Base-by-base conservation (phyloP, 805 yeast genomes). In the Metschnikowia sp. region DNA sequence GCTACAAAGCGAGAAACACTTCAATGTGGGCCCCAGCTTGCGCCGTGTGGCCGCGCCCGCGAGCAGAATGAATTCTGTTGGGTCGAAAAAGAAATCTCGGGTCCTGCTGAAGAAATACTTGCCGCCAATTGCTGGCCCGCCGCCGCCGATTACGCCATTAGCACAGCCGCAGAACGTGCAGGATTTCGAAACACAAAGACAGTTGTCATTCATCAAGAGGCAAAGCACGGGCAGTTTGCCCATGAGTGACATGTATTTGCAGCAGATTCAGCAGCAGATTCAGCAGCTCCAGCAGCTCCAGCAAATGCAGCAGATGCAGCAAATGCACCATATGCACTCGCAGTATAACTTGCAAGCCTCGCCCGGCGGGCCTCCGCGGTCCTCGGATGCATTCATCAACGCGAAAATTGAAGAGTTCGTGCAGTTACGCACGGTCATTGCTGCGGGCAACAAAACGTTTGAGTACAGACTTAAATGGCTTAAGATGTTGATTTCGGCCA, bases 231-330 rank as follows among this genome's bases (percentile, higher is more conserved):
- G 45, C 11, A 37, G n/a, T n/a, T 32, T 48, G 29, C 53, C 49
- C 6, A 44, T 51, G 54, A 51, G 42, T 32, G 45, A 40, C 26
- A 39, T 42, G 36, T 82, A 81, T 54, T 70, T 83, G 35, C 90
- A 84, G 52, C 75, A 72, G 9, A 66, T 72, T 35, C 63, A 83
- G 32, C 64, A 83, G 53, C 69, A 68, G 13, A 70, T 84, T 10
- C 86, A 83, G 51, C 69, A 87, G 45, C 47, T 49, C 19, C 54
- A 45, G 39, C 49, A 48, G 37, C 36, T 47, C 32, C 50, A 45
- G 47, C 54, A 52, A 5, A 43, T 53, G 51, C 53, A 42, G 45
- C 53, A 50, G 15, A 40, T 51, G 38, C 44, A 47, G 19, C 39
- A 36, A 18, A 38, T 47, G 40, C 47, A 39, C 41, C 44, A 44